These are phyloP conservation scores for Aphanomyces stellatus DNA, from an alignment of 352 stramenopile species.

Conservation along the genomic window DNA sequence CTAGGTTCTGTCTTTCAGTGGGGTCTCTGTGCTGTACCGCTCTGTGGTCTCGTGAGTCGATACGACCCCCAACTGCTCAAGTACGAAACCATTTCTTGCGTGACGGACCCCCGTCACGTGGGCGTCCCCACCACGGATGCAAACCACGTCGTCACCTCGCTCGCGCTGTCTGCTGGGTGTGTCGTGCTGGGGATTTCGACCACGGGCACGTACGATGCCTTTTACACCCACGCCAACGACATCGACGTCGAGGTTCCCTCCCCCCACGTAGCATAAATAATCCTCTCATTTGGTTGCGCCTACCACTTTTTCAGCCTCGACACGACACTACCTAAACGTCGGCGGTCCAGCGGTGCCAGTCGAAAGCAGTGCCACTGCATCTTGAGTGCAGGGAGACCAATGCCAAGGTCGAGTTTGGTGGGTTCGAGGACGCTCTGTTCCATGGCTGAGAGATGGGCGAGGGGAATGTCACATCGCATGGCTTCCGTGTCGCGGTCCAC, in stretches of 20 bases:
- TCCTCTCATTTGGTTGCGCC: neutral
- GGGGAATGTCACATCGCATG: conserved; percentile 35
- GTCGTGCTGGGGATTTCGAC: neutral
- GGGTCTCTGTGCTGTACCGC: conserved; percentile 1
- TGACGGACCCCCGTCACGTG: neutral
- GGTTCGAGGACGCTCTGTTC: conserved; percentile 62
- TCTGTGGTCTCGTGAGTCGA: conserved; percentile 1
- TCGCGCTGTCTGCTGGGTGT: neutral
- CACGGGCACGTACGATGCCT: neutral
- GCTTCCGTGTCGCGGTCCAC: conserved; percentile 32
- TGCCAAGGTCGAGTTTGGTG: conserved; percentile 48
- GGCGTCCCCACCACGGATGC: neutral
- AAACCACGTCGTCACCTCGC: neutral
- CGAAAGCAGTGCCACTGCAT: conserved; percentile 56
- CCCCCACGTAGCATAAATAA: no score
- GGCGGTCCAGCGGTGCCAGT: conserved; percentile 38
- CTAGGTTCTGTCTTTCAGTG: conserved; percentile 4
- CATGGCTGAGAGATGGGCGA: conserved; percentile 46
- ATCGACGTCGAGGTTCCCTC: neutral
- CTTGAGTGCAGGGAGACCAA: conserved; percentile 22
- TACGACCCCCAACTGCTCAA: neutral
- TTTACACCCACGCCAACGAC: neutral
- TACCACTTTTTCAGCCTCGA: conserved; percentile 6
- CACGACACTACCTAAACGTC: conserved; percentile 25
- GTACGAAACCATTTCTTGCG: neutral